These are phyloP conservation scores for Leptographium wingfieldii DNA, from an alignment of 2,329 filamentous ascomycete species.

Conservation along the genomic window DNA sequence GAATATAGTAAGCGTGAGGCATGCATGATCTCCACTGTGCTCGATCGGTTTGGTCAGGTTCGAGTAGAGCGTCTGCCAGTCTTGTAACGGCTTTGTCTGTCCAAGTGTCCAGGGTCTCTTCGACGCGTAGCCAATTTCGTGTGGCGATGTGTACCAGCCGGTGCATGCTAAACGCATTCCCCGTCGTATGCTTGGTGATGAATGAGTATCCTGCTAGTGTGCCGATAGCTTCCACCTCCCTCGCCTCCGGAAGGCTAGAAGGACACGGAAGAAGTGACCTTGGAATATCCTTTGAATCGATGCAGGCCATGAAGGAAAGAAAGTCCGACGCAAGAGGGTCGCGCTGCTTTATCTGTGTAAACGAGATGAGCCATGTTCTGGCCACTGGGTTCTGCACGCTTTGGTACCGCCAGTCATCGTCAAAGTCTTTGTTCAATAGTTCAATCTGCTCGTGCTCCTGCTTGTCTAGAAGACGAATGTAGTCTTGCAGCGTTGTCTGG, in stretches of 20 bases:
- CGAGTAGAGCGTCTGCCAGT: slow-evolving; percentile 8
- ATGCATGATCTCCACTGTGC: slow-evolving; percentile 3
- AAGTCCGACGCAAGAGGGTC: slow-evolving; percentile 16
- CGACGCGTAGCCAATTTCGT: slow-evolving; percentile 16
- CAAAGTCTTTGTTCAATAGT: slow-evolving; percentile 10
- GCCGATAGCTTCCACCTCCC: slow-evolving; percentile 14
- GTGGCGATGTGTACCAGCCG: slow-evolving; percentile 19
- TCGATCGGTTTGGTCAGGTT: neutral
- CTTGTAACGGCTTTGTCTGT: slow-evolving; percentile 2
- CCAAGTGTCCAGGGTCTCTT: neutral
- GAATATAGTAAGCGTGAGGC: slow-evolving; percentile 2
- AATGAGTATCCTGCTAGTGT: slow-evolving; percentile 20
- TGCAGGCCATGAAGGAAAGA: slow-evolving; percentile 18
- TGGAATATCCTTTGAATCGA: slow-evolving; percentile 19
- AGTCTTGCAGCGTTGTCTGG: neutral
- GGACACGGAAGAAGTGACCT: slow-evolving; percentile 13
- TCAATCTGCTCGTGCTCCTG: slow-evolving; percentile 2
- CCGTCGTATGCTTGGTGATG: slow-evolving; percentile 13
- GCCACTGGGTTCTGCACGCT: slow-evolving; percentile 7
- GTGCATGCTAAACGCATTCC: slow-evolving; percentile 18
- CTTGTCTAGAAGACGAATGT: slow-evolving; percentile 5
- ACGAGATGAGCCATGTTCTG: slow-evolving; percentile 12
- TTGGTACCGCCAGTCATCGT: slow-evolving; percentile 3
- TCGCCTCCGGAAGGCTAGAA: slow-evolving; percentile 1
- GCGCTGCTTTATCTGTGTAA: slow-evolving; percentile 9